Conservation (phyloP, 352 stramenopile genomes). For the Phytophthora pseudosyringae region DNA sequence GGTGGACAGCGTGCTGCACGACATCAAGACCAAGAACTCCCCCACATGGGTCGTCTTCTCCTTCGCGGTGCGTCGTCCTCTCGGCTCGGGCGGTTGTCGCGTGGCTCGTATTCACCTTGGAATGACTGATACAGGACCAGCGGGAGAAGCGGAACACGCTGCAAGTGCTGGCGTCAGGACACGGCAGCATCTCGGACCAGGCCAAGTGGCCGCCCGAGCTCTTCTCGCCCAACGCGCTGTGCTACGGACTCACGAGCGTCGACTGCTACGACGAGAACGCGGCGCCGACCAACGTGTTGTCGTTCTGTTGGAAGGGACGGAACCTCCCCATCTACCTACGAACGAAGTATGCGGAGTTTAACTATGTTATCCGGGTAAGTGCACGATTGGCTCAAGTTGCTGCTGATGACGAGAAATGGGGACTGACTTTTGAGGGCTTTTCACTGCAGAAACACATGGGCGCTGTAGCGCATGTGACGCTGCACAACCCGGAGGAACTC, state of each 20-base stretch:
- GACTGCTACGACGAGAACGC: constrained; percentile 70
- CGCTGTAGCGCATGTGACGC: constrained; percentile 74
- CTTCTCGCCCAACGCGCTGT: constrained; percentile 79
- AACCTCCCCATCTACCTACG: constrained; percentile 85
- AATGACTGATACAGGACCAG: constrained; percentile 55
- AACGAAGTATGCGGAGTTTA: constrained; percentile 90
- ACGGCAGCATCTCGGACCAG: constrained; percentile 72
- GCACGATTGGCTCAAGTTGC: neutral
- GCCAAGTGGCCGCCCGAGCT: constrained; percentile 78
- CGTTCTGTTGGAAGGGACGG: constrained; percentile 91
- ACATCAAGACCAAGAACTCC: constrained; percentile 68
- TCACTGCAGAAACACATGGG: constrained; percentile 76
- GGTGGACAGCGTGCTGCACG: constrained; percentile 73
- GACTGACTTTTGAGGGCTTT: constrained; percentile 15
- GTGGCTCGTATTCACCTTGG: constrained; percentile 1
- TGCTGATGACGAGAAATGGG: neutral
- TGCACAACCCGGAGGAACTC: constrained; percentile 81
- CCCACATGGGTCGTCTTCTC: constrained; percentile 79
- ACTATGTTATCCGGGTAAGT: constrained; percentile 85
- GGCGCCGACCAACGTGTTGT: constrained; percentile 77
- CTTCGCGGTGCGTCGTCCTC: constrained; percentile 61
- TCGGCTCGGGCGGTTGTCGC: neutral
- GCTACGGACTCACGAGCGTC: constrained; percentile 81
- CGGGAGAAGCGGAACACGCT: constrained; percentile 85
- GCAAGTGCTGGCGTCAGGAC: constrained; percentile 70